These are phyloP conservation scores for Stagonosporopsis rhizophila DNA, from an alignment of 2,329 filamentous ascomycete genomes.

Conservation along the genomic window DNA sequence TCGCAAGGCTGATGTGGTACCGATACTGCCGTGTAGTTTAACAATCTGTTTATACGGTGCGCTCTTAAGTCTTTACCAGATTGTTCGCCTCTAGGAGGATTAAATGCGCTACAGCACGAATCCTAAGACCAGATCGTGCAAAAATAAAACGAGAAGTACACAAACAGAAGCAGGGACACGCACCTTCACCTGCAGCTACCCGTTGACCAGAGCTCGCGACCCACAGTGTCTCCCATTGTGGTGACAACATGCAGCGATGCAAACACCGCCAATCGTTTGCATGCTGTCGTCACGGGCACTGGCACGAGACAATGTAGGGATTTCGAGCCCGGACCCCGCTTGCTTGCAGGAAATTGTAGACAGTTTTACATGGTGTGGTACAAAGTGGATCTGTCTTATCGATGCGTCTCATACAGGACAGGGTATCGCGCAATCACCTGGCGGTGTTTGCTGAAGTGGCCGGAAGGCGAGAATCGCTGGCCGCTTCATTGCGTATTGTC, in stretches of 20 bases:
- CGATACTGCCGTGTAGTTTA: not conserved
- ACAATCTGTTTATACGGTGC: not conserved
- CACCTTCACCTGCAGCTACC: slow-evolving; percentile 34
- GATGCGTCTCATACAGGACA: slow-evolving; percentile 19
- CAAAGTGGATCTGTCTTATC: slow-evolving; percentile 18
- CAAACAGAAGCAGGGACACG: slow-evolving; percentile 33
- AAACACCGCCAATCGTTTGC: slow-evolving; percentile 8
- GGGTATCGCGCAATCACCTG: slow-evolving; percentile 30
- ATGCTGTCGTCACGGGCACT: slow-evolving; percentile 25
- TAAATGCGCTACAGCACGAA: not conserved
- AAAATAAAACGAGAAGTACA: slow-evolving; percentile 25
- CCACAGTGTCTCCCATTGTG: slow-evolving; percentile 3
- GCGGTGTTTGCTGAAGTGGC: slow-evolving; percentile 28
- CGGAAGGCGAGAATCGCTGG: slow-evolving; percentile 34
- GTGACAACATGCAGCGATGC: slow-evolving; percentile 12
- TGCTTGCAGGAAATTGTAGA: slow-evolving; percentile 4
- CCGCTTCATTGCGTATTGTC: slow-evolving; percentile 33
- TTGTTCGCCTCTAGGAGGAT: not conserved
- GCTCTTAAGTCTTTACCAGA: not conserved
- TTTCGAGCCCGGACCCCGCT: slow-evolving; percentile 5
- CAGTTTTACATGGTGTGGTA: slow-evolving; percentile 15
- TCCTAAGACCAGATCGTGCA: slow-evolving; percentile 4
- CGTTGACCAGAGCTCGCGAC: slow-evolving; percentile 17
- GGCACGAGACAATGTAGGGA: slow-evolving; percentile 15
- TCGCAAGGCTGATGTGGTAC: not conserved